Evolutionary conservation across 345 rosid species (phyloP).

Genomic region (Populus davidiana): DNA sequence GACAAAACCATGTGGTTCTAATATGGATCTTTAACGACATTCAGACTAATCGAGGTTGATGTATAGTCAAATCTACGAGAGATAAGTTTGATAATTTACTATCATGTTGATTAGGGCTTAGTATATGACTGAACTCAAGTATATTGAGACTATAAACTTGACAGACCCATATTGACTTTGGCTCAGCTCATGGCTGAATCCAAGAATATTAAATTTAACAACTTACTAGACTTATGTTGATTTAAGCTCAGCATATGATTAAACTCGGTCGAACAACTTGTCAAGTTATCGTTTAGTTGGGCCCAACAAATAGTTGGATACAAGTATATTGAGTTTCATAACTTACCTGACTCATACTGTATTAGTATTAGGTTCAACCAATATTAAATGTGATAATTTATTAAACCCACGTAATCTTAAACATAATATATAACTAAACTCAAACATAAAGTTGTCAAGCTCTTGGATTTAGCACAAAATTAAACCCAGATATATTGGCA

Average conservation of each 20-base stretch:
- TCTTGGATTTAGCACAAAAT: too few species aligned
- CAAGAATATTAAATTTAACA: too few species aligned
- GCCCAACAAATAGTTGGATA: rapidly evolving
- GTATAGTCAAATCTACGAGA: rapidly evolving
- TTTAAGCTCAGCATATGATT: rapidly evolving
- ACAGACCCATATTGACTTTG: rapidly evolving
- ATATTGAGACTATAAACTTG: too few species aligned
- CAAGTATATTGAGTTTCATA: rapidly evolving
- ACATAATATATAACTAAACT: too few species aligned
- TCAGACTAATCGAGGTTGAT: rapidly evolving
- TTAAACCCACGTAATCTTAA: rapidly evolving
- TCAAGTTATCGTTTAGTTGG: rapidly evolving
- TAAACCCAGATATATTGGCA: rapidly evolving
- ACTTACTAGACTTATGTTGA: rapidly evolving
- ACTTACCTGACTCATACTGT: rapidly evolving
- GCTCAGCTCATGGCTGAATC: rapidly evolving
- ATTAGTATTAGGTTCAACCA: too few species aligned
- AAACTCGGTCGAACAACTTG: rapidly evolving
- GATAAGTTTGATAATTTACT: too few species aligned
- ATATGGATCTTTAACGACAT: too few species aligned
- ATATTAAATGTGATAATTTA: rapidly evolving
- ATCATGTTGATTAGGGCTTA: rapidly evolving
- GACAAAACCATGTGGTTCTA: too few species aligned
- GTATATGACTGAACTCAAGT: rapidly evolving
- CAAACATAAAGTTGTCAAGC: rapidly evolving